These are phyloP conservation scores for Penicillium fimorum DNA, from an alignment of 495 filamentous ascomycete species.

Conservation along the genomic window DNA sequence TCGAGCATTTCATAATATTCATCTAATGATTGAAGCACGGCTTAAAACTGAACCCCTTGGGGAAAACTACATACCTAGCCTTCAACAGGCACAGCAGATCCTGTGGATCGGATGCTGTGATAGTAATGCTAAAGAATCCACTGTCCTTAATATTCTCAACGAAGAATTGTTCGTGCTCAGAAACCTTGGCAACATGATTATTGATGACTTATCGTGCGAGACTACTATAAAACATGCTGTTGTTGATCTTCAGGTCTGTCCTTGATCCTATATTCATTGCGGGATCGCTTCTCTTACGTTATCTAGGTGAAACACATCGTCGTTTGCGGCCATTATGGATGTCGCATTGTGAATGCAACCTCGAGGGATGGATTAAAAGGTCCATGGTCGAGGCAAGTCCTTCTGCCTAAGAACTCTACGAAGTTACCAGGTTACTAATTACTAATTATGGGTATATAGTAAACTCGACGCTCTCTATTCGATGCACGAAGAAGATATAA, in stretches of 20 bases:
- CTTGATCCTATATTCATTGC: neutral
- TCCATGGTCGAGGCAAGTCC: conserved; percentile 22
- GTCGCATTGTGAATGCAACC: conserved; percentile 34
- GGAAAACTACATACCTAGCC: conserved; percentile 32
- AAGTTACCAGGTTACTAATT: too few relatives aligned
- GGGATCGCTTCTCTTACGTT: conserved; percentile 6
- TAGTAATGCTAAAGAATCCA: conserved; percentile 37
- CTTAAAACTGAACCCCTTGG: conserved; percentile 3
- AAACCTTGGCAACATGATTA: conserved; percentile 41
- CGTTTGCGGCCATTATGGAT: conserved; percentile 46
- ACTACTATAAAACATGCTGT: conserved; percentile 38
- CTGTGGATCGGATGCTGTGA: conserved; percentile 48
- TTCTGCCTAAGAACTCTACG: neutral
- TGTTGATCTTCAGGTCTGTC: conserved; percentile 30
- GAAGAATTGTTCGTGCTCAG: conserved; percentile 43
- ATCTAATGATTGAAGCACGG: too few relatives aligned
- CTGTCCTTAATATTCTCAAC: conserved; percentile 29
- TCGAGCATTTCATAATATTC: neutral
- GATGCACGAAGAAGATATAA: conserved; percentile 15
- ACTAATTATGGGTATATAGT: neutral
- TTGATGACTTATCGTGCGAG: conserved; percentile 33
- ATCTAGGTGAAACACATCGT: conserved; percentile 42
- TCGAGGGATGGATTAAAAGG: conserved; percentile 21
- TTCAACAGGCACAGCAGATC: conserved; percentile 30
- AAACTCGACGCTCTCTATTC: conserved; percentile 20